phyloP scores from a whole-genome alignment of 225 moss, liverwort and hornwort species.

The Ulota crispa region DNA sequence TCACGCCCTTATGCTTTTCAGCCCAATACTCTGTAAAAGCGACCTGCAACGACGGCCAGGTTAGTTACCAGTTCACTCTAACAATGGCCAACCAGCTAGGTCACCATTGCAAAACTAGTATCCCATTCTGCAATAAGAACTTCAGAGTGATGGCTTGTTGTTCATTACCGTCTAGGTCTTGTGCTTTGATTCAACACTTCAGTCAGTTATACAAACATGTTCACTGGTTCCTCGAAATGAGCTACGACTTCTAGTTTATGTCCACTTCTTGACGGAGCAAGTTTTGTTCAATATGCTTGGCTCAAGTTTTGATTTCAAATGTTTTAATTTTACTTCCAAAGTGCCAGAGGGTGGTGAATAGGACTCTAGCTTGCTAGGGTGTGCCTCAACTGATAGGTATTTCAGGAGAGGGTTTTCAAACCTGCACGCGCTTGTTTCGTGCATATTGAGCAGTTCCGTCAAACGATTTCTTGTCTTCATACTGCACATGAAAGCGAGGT shows the following conservation, averaged over 20 bases:
- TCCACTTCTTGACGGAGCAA: not conserved
- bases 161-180: not conserved
- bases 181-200: not conserved
- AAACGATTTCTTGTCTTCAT: constrained; percentile 67
- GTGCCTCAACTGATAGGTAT: not conserved
- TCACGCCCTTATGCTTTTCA: constrained; percentile 46
- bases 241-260: not conserved
- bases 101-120: not conserved
- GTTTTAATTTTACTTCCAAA: not conserved
- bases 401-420: constrained; percentile 13
- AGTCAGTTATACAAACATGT: not conserved
- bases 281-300: not conserved
- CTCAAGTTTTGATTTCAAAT: not conserved
- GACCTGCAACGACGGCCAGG: constrained; percentile 36
- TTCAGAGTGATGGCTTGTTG: not conserved
- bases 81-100: not conserved
- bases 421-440: constrained; percentile 82
- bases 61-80: not conserved
- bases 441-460: constrained; percentile 71
- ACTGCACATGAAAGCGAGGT: constrained; percentile 46
- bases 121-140: not conserved
- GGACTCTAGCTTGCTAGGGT: not conserved
- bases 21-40: constrained; percentile 77
- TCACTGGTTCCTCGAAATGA: not conserved
- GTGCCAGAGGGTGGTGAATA: not conserved